A percentile compares a stretch with the other conserved stretches of the same genome.
Evolutionary conservation across 2,329 filamentous ascomycete genomes (phyloP).

Genomic region (Hypoxylon sp.): DNA sequence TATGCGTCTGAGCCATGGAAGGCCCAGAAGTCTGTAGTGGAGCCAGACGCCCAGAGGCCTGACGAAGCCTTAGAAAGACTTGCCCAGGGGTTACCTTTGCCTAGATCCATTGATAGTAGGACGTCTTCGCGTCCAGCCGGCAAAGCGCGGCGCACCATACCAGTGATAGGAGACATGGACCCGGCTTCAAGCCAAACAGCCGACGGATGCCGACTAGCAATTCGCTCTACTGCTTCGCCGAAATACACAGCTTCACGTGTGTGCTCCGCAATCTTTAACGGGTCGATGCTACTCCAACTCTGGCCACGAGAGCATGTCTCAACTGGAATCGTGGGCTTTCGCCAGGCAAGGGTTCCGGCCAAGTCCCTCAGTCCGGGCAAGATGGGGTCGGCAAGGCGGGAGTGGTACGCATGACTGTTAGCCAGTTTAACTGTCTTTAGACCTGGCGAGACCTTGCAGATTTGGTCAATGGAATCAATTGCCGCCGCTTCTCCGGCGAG

Average conservation of each 20-base stretch:
- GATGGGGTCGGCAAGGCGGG: constrained; percentile 40
- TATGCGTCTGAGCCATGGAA: constrained; percentile 21
- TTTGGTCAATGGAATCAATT: constrained; percentile 30
- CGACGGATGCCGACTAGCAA: constrained; percentile 39
- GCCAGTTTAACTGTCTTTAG: constrained; percentile 29
- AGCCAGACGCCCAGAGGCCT: constrained; percentile 29
- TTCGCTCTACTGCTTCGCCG: constrained; percentile 47
- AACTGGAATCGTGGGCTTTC: constrained; percentile 33
- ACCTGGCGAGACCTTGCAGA: constrained; percentile 16
- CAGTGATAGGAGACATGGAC: constrained; percentile 43
- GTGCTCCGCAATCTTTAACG: constrained; percentile 38
- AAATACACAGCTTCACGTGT: constrained; percentile 53
- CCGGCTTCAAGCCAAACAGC: constrained; percentile 56
- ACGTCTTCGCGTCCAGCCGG: constrained; percentile 17
- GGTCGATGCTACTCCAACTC: constrained; percentile 25
- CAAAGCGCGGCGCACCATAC: constrained; percentile 40
- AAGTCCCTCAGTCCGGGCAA: constrained; percentile 31
- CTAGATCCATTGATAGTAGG: constrained; percentile 22
- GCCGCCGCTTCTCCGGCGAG: constrained; percentile 36
- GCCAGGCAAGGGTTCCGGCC: constrained; percentile 24
- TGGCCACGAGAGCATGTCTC: constrained; percentile 40
- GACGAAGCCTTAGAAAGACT: constrained; percentile 26
- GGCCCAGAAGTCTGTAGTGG: constrained; percentile 29
- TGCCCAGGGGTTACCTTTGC: constrained; percentile 23
- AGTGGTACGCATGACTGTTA: constrained; percentile 50